Conservation (phyloP, 2,329 filamentous ascomycete species). For the Phaeophleospora eucalypticola region DNA sequence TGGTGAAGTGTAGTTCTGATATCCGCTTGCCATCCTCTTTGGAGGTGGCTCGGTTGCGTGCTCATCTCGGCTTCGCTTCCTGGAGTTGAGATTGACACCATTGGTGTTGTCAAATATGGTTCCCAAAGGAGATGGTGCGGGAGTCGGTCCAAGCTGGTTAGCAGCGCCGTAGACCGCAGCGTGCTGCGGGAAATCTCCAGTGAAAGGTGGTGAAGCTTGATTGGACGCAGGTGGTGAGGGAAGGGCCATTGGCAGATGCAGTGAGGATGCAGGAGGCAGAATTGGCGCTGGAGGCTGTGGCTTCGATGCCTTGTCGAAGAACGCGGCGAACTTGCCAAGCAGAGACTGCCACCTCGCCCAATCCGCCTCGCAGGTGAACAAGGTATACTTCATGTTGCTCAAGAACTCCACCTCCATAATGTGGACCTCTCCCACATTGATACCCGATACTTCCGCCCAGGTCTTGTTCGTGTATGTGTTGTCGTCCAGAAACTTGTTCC, state of each 20-base stretch:
- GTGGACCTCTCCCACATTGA: slow-evolving; percentile 90
- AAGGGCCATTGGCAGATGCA: slow-evolving; percentile 42
- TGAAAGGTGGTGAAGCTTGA: slow-evolving; percentile 49
- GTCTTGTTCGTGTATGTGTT: slow-evolving; percentile 99
- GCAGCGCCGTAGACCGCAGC: slow-evolving; percentile 39
- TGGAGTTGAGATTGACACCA: slow-evolving; percentile 24
- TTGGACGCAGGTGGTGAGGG: slow-evolving; percentile 51
- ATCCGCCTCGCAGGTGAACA: slow-evolving; percentile 78
- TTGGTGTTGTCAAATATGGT: slow-evolving; percentile 34
- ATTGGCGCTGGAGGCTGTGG: slow-evolving; percentile 37
- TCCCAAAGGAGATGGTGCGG: slow-evolving; percentile 42
- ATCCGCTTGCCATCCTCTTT: slow-evolving; percentile 44
- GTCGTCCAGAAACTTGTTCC: slow-evolving; percentile 97
- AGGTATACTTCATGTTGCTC: slow-evolving; percentile 94
- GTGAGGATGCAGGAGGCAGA: slow-evolving; percentile 48
- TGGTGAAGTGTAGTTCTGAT: slow-evolving; percentile 27
- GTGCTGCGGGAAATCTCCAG: slow-evolving; percentile 29
- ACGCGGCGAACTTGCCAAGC: slow-evolving; percentile 75
- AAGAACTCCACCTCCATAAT: slow-evolving; percentile 99
- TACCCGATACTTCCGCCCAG: slow-evolving; percentile 95
- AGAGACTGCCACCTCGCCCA: slow-evolving; percentile 87
- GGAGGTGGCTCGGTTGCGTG: slow-evolving; percentile 50
- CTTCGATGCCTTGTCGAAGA: slow-evolving; percentile 65
- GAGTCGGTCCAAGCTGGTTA: slow-evolving; percentile 36
- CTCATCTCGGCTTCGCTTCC: slow-evolving; percentile 59